These are phyloP conservation scores for Talaromyces marneffei DNA, from an alignment of 2,329 filamentous ascomycete species.

Conservation along the genomic window DNA sequence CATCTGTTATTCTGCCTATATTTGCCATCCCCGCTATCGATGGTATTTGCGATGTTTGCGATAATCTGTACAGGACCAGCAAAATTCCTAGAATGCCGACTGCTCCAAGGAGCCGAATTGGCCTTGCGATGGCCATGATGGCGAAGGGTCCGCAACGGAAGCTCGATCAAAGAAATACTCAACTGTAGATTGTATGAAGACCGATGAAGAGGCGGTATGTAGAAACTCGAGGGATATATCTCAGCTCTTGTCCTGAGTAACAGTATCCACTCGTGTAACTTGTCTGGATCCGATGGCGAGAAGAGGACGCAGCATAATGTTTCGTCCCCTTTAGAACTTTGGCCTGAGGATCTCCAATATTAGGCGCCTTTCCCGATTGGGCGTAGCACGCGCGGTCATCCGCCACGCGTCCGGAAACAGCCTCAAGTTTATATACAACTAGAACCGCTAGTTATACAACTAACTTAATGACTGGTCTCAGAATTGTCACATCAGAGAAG, in stretches of 20 bases:
- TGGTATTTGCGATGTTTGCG: conserved; percentile 24
- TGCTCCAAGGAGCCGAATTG: conserved; percentile 15
- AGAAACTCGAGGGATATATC: not conserved
- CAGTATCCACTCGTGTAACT: not conserved
- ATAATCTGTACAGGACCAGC: conserved; percentile 65
- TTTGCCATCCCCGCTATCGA: conserved; percentile 37
- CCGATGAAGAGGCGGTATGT: not conserved
- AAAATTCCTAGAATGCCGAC: conserved; percentile 24
- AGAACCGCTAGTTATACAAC: conserved; percentile 11
- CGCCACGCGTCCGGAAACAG: conserved; percentile 40
- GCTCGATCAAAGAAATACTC: not conserved
- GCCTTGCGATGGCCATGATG: conserved; percentile 17
- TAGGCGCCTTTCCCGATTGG: not conserved
- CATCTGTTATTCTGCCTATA: conserved; percentile 34
- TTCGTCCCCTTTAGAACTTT: not conserved
- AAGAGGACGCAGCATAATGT: not conserved
- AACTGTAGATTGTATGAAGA: not conserved
- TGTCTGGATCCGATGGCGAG: not conserved
- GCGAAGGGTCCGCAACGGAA: conserved; percentile 12
- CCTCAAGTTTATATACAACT: conserved; percentile 48
- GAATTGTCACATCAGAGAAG: conserved; percentile 26
- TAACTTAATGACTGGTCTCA: conserved; percentile 36
- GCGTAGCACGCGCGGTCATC: conserved; percentile 4
- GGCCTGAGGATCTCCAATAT: conserved; percentile 4
- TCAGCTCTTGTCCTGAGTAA: not conserved